Conservation (phyloP, 768 basidiomycete species). For the Tylopilus rubrobrunneus region DNA sequence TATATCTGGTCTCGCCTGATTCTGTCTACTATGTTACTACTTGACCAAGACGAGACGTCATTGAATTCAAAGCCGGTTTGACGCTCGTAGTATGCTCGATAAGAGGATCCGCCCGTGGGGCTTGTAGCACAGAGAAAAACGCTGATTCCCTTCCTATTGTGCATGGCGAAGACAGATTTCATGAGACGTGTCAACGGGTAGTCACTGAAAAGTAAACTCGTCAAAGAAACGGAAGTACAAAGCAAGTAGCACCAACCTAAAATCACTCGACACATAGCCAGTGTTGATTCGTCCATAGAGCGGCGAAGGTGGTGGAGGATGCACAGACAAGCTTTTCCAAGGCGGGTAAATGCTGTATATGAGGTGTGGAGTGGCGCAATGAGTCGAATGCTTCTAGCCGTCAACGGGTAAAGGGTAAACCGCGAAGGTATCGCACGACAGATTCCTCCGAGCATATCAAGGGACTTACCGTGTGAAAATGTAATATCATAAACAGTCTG, state of each 20-base stretch:
- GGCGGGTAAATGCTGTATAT: conserved; percentile 37
- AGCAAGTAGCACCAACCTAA: conserved; percentile 31
- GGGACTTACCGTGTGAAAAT: conserved; percentile 44
- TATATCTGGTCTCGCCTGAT: conserved; percentile 44
- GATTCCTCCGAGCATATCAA: not conserved
- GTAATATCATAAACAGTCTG: conserved; percentile 40
- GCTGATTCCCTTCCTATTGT: conserved; percentile 37
- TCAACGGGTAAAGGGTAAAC: conserved; percentile 47
- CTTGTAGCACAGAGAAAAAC: conserved; percentile 48
- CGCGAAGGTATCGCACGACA: conserved; percentile 14
- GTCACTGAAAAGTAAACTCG: conserved; percentile 30
- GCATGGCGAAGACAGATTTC: conserved; percentile 46
- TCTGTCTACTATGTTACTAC: conserved; percentile 34
- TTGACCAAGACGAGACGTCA: conserved; percentile 40
- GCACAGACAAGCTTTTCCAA: conserved; percentile 25
- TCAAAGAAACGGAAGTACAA: not conserved
- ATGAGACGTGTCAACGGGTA: conserved; percentile 52
- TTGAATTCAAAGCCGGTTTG: conserved; percentile 36
- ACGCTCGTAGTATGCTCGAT: conserved; percentile 41
- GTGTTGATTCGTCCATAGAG: conserved; percentile 38
- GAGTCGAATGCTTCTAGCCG: conserved; percentile 38
- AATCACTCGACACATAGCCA: conserved; percentile 48
- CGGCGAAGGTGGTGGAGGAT: conserved; percentile 43
- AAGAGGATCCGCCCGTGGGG: conserved; percentile 41
- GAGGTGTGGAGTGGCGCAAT: conserved; percentile 46